A percentile compares a stretch with the other conserved stretches of the same genome.
phyloP scores from a whole-genome alignment of 2,329 filamentous ascomycete genomes.

The Erysiphe pulchra region DNA sequence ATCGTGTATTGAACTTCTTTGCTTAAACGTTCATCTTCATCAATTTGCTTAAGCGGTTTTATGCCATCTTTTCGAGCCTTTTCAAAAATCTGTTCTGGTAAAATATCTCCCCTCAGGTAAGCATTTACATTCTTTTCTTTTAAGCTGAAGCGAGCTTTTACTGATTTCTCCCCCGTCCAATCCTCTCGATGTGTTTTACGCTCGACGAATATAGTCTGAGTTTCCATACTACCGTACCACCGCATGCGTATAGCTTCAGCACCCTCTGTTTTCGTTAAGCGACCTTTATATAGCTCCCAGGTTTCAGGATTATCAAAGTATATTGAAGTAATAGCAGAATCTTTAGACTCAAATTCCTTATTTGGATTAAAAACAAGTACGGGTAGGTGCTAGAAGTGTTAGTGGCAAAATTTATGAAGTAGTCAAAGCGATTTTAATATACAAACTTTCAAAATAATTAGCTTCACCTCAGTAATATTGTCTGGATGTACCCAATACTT shows the following conservation, averaged over 20 bases:
- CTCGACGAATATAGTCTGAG: slow-evolving; percentile 86
- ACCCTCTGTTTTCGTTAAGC: slow-evolving; percentile 91
- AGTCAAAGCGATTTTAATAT: not conserved
- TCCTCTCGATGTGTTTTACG: slow-evolving; percentile 96
- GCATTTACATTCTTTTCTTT: slow-evolving; percentile 97
- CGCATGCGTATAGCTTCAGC: slow-evolving; percentile 87
- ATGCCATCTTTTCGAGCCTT: slow-evolving; percentile 91
- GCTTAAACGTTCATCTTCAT: slow-evolving; percentile 70
- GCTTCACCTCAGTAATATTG: slow-evolving; percentile 93
- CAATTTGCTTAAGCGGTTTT: slow-evolving; percentile 77
- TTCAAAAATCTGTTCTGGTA: slow-evolving; percentile 75
- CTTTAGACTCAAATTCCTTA: slow-evolving; percentile 80
- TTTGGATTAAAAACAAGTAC: slow-evolving; percentile 92
- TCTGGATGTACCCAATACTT: slow-evolving; percentile 99
- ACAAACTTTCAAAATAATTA: slow-evolving; percentile 75
- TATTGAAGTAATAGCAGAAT: slow-evolving; percentile 90
- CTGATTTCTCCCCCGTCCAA: slow-evolving; percentile 97
- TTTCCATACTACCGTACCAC: slow-evolving; percentile 96
- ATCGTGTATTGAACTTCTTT: slow-evolving; percentile 85
- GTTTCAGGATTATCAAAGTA: slow-evolving; percentile 91
- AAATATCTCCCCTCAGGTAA: slow-evolving; percentile 62
- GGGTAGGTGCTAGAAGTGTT: slow-evolving; percentile 44
- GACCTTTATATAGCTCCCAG: slow-evolving; percentile 84
- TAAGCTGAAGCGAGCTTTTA: slow-evolving; percentile 82
- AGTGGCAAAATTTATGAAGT: not conserved